Base-by-base conservation (phyloP, 345 rosid genomes). In the Geranium rotundifolium region DNA sequence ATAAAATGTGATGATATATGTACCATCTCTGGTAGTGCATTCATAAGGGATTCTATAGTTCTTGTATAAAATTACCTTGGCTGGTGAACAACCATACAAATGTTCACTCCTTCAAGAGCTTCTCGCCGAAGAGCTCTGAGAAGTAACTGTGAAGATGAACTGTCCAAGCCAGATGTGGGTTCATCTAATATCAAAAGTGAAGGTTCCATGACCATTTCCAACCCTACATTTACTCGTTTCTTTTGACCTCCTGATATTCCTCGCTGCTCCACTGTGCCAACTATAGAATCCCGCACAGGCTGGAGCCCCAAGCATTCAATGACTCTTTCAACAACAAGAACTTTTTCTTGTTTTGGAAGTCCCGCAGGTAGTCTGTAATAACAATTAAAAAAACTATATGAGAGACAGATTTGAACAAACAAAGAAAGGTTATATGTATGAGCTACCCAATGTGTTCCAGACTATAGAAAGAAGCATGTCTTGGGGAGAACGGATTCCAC, bases 181-280 rank as follows among this genome's bases (percentile, higher is more conserved):
- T 95, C 99, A 74, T 90, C 99, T 63, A 95, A 85, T 75, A 95
- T 90, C 58, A 95, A 75, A 71, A 95, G 90, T 61, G 99, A 95
- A 81, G 99, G 99, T 66, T 95, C 97, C 99, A 95, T 95, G 58
- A 95, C 97, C 99, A 95, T 95, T 78, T 95, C 99, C 66, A 95
- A 84, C 69, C 99, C 99, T 5, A 95, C 99, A 65, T 95, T 95
- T 62, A 95, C 96, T 69, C 99, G 77, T 80, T 95, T 95, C 74
- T 91, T 90, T 76, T 95, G 99, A 62, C 99, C 99, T 67, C 99
- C 99, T 23, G 99, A 95, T 61, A 95, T 95, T 70, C 97, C 96
- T 73, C 98, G 80, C 78, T 83, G 85, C 77, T 85, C 98, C 67
- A 92, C 96, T 18, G 98, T 92, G 72, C 98, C 98, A 54, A 92